These are phyloP conservation scores for Schizochytrium sp. DNA, from an alignment of 108 stramenopile species.

Conservation along the genomic window DNA sequence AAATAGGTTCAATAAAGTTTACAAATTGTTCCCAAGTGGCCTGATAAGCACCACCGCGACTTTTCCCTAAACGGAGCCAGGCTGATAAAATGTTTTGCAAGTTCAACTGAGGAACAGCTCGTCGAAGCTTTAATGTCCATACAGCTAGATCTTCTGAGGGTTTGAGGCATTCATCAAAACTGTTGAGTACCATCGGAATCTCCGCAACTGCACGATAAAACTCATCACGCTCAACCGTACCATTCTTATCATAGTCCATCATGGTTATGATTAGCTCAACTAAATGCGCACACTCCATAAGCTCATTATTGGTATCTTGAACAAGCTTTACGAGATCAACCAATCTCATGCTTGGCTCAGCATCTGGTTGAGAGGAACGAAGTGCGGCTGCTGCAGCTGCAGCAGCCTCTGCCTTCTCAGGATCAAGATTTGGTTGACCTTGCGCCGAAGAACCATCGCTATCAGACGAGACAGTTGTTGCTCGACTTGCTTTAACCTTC, in stretches of 20 bases:
- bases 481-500: no score
- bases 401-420: no score
- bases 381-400: no score
- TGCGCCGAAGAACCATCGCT: no score
- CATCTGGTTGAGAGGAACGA: neutral
- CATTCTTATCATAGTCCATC: slow-evolving; percentile 59
- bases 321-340: slow-evolving; percentile 40
- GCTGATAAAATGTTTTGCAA: neutral
- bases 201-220: slow-evolving; percentile 58
- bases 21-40: slow-evolving; percentile 26
- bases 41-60: no score
- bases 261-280: slow-evolving; percentile 60
- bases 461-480: no score
- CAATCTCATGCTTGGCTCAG: slow-evolving; percentile 19
- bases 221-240: neutral
- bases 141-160: neutral
- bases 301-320: slow-evolving; percentile 41
- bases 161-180: slow-evolving; percentile 56
- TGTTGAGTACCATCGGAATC: slow-evolving; percentile 11
- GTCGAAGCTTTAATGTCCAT: neutral
- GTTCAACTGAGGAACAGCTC: neutral
- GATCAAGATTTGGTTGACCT: no score
- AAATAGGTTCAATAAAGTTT: slow-evolving; percentile 32
- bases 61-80: slow-evolving; percentile 13
- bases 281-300: slow-evolving; percentile 50